phyloP scores from a whole-genome alignment of 495 filamentous ascomycete species.

The Hypoxylon crocopeplum region DNA sequence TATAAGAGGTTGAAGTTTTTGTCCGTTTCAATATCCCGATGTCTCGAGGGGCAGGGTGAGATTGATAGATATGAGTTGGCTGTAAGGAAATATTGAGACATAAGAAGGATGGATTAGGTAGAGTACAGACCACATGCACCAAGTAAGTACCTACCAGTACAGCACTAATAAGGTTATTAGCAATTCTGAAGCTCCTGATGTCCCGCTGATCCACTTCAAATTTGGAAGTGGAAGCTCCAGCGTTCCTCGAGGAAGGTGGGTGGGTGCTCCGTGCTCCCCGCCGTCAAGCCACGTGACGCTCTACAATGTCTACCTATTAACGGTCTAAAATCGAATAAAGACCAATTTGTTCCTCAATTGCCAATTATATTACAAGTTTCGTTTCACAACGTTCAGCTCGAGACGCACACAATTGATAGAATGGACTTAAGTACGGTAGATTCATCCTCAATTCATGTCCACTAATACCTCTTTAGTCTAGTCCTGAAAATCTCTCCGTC shows the following conservation, averaged over 20 bases:
- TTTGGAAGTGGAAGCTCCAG: conserved; percentile 9
- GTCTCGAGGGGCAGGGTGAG: conserved; percentile 18
- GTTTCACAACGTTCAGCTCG: too few relatives aligned
- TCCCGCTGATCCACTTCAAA: conserved; percentile 23
- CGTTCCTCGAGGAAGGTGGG: background rate
- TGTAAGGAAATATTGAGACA: too few relatives aligned
- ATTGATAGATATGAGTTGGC: too few relatives aligned
- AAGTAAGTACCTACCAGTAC: too few relatives aligned
- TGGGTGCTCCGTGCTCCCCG: conserved; percentile 19
- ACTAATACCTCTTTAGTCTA: conserved; percentile 23
- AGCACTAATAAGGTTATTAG: background rate
- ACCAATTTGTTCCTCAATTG: too few relatives aligned
- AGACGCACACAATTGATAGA: background rate
- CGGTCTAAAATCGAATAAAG: too few relatives aligned
- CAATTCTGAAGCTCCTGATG: conserved; percentile 11
- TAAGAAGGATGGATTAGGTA: too few relatives aligned
- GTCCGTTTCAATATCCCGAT: conserved; percentile 15
- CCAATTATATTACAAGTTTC: too few relatives aligned
- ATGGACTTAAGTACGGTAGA: background rate
- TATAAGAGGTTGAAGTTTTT: conserved; percentile 3
- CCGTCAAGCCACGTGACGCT: conserved; percentile 28
- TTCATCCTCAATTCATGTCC: conserved; percentile 13
- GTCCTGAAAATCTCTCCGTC: conserved; percentile 2
- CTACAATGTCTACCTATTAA: too few relatives aligned
- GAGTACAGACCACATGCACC: conserved; percentile 4